Evolutionary conservation across 75 land plant species (phyloP).

Genomic region (Isoetes taiwanensis): DNA sequence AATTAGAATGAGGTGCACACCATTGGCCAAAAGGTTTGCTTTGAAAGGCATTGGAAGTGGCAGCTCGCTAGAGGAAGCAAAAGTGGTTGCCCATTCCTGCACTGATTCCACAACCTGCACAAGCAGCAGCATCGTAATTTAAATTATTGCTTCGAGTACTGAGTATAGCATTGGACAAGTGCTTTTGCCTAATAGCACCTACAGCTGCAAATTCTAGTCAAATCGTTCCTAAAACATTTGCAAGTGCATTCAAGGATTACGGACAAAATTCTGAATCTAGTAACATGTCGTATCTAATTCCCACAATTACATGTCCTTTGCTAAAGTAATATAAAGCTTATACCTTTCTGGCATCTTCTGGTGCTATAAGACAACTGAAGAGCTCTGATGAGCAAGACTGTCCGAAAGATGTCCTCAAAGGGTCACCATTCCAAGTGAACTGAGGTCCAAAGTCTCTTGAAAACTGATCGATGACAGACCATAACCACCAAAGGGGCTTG

Average conservation of each 20-base stretch:
- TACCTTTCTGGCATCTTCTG: conserved; percentile 18
- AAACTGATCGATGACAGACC: conserved; percentile 9
- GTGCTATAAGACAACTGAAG: conserved; percentile 6
- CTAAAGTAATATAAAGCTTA: neutral
- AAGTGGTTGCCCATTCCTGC: conserved; percentile 34
- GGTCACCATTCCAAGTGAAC: conserved; percentile 1
- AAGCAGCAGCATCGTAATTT: neutral
- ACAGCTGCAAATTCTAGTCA: too few species aligned
- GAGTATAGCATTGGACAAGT: too few species aligned
- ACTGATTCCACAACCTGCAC: conserved; percentile 20
- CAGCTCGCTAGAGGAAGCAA: conserved; percentile 33
- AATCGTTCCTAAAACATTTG: too few species aligned
- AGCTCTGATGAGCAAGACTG: conserved; percentile 25
- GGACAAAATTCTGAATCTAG: too few species aligned
- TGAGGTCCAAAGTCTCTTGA: conserved; percentile 9
- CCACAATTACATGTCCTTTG: neutral
- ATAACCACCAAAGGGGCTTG: conserved; percentile 23
- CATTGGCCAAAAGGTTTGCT: conserved; percentile 17
- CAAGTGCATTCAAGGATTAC: too few species aligned
- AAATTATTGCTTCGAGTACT: neutral
- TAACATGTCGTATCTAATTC: too few species aligned
- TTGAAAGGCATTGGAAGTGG: conserved; percentile 34
- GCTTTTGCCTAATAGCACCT: too few species aligned
- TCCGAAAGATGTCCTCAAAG: conserved; percentile 19
- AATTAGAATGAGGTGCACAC: conserved; percentile 25